Evolutionary conservation across 2,329 filamentous ascomycete species (phyloP).

Genomic region (Verticillium klebahnii): DNA sequence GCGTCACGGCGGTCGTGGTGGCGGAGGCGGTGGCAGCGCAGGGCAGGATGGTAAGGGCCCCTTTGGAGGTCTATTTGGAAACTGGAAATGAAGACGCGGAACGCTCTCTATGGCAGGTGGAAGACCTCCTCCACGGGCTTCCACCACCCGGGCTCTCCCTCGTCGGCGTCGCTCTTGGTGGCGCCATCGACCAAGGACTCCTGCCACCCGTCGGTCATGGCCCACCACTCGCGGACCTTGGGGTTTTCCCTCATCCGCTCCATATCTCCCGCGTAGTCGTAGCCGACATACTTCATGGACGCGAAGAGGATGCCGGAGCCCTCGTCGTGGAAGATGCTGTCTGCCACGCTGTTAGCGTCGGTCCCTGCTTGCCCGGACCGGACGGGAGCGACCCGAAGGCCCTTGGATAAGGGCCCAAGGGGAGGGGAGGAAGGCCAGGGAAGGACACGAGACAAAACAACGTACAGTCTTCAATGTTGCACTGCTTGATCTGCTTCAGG

Average conservation of each 20-base stretch:
- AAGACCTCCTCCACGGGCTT: conserved; percentile 66
- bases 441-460: conserved; percentile 5
- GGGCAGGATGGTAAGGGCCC: conserved; percentile 7
- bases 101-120: conserved; percentile 41
- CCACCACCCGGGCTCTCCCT: conserved; percentile 64
- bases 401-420: too few species aligned
- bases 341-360: conserved; percentile 29
- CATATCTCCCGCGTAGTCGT: conserved; percentile 71
- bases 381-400: too few species aligned
- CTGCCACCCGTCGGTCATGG: conserved; percentile 74
- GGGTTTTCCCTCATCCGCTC: conserved; percentile 67
- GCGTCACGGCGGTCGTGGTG: conserved; percentile 38
- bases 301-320: conserved; percentile 63
- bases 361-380: not conserved
- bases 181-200: conserved; percentile 58
- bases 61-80: conserved; percentile 37
- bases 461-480: conserved; percentile 69
- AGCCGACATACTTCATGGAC: conserved; percentile 74
- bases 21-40: conserved; percentile 30
- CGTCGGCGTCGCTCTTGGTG: conserved; percentile 42
- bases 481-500: conserved; percentile 68
- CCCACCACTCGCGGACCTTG: conserved; percentile 75
- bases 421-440: not conserved
- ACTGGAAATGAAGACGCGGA: conserved; percentile 10
- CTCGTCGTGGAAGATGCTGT: conserved; percentile 69